phyloP scores from a whole-genome alignment of 345 rosid genomes.

The Salix brachista region DNA sequence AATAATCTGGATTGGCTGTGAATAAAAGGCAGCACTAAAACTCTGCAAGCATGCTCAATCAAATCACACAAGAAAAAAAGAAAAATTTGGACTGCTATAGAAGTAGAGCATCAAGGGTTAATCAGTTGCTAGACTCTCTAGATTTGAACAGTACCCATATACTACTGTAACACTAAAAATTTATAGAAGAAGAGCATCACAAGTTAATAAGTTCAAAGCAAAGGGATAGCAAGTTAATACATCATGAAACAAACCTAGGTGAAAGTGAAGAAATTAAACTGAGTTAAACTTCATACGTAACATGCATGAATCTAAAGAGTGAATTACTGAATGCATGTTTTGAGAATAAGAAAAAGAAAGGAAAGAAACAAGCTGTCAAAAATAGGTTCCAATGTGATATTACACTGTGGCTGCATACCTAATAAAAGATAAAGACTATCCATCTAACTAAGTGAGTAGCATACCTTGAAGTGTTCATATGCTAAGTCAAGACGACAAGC shows the following conservation, averaged over 20 bases:
- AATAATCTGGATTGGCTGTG: not conserved
- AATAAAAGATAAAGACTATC: constrained; percentile 4
- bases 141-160: not conserved
- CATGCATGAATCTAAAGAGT: not conserved
- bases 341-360: not conserved
- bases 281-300: not conserved
- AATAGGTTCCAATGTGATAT: not conserved
- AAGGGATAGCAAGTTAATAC: not conserved
- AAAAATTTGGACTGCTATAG: not conserved
- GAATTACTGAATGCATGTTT: not conserved
- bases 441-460: constrained; percentile 10
- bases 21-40: not conserved
- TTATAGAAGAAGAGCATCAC: not conserved
- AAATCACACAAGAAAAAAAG: not conserved
- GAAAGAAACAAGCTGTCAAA: not conserved
- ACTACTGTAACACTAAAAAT: not conserved
- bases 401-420: not conserved
- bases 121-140: not conserved
- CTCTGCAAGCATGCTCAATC: not conserved
- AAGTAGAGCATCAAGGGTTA: not conserved
- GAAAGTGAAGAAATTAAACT: not conserved
- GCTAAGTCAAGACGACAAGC: constrained; percentile 97
- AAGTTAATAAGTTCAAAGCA: not conserved
- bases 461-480: constrained; percentile 97
- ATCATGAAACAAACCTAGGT: not conserved